These are phyloP conservation scores for Sanchytrium tribonematis DNA, from an alignment of 371 early-diverging fungal genomes.

Conservation along the genomic window DNA sequence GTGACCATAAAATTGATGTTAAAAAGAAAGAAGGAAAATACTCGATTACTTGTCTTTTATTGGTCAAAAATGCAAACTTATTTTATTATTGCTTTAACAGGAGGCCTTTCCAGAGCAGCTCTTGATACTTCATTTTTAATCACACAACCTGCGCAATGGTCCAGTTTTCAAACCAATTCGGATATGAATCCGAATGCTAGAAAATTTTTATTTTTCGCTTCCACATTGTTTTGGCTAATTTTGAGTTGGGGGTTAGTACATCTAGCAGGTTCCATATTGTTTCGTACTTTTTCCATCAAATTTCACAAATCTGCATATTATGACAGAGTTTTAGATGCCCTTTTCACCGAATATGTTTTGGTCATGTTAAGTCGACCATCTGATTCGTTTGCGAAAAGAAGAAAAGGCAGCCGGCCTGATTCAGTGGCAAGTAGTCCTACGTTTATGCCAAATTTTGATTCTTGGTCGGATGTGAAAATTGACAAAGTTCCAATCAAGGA, in stretches of 20 bases:
- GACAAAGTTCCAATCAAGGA: background rate
- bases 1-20: background rate
- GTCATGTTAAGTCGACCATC: background rate
- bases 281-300: background rate
- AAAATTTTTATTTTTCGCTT: background rate
- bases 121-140: background rate
- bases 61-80: background rate
- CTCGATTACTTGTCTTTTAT: background rate
- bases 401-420: background rate
- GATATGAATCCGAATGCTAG: background rate
- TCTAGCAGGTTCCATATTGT: background rate
- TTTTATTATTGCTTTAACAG: background rate
- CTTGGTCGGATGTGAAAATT: background rate
- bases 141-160: background rate
- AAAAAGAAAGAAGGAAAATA: background rate
- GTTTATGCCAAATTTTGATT: background rate
- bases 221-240: too few relatives aligned
- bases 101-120: background rate
- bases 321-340: background rate
- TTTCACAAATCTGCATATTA: background rate
- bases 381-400: background rate
- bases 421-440: background rate
- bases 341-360: background rate
- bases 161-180: background rate
- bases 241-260: background rate